Base-by-base conservation (phyloP, 148 eudicot genomes). In the Rhododendron kiyosumense region DNA sequence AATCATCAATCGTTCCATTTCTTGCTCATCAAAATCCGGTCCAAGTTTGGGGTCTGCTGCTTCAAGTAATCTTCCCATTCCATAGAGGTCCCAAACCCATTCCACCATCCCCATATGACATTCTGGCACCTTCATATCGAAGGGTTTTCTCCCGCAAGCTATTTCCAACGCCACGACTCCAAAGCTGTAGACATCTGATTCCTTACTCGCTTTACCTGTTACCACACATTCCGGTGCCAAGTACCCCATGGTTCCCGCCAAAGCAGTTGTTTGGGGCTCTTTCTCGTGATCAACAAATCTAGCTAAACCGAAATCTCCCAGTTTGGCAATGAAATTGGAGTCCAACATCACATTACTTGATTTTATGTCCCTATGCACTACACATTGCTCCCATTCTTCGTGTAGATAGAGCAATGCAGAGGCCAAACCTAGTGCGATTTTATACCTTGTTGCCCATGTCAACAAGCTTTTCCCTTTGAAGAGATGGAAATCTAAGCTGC, bases 11-110 rank as follows among this genome's bases (percentile, higher is more conserved):
- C 36, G 34, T 45, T 61, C 3, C 22, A 77, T 11, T 24, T 86
- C 67, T 28, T 61, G 7, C 78, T 77, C 83, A 7, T 51, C 10
- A 15, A 88, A 86, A 20, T 76, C 79, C 18, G 52, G n/a, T 13
- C 52, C 32, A 0, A 85, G 71, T 22, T 36, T 46, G 0, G 78
- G 52, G 45, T 83, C 85, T 5, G 15, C 85, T 10, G 67, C 85
- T 75, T 83, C 67, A 6, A 86, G 63, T 45, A 86, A 81, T 81
- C 51, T 76, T 78, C 86, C 71, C 79, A 83, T 43, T 54, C 49
- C 88, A 11, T 67, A 67, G 3, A 26, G 73, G 5, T 67, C 73
- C 34, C 32, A 26, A 67, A 26, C 73, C 34, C 85, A 83, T 3
- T 83, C 86, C 15, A 87, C 61, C 61, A 54, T 4, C 1, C 54